A percentile compares a stretch with the other conserved stretches of the same genome.
Evolutionary conservation across 2,329 filamentous ascomycete species (phyloP).

Genomic region (Diaporthe amygdali): DNA sequence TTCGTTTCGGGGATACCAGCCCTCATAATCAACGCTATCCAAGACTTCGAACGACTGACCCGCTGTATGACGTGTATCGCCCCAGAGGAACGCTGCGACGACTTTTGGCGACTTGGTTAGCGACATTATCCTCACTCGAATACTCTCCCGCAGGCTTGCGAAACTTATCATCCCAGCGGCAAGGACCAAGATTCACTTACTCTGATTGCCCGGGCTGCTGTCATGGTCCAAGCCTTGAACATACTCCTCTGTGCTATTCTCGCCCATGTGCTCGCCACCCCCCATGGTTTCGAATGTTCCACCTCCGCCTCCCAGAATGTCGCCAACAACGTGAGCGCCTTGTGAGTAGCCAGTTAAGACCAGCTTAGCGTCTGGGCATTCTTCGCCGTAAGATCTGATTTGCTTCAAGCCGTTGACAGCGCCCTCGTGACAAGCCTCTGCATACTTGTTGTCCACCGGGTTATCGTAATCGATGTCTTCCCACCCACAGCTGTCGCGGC

Average conservation of each 20-base stretch:
- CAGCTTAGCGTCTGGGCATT: conserved; percentile 7
- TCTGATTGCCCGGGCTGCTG: not conserved
- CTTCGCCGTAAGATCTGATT: conserved; percentile 2
- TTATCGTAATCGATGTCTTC: conserved; percentile 9
- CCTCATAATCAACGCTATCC: not conserved
- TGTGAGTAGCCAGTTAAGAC: conserved; percentile 12
- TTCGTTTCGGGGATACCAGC: conserved; percentile 12
- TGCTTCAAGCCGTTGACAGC: conserved; percentile 1
- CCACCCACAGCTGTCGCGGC: conserved; percentile 9
- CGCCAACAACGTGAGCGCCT: conserved; percentile 9
- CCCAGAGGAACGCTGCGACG: conserved; percentile 13
- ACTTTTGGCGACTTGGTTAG: not conserved
- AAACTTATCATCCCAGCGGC: too few species aligned
- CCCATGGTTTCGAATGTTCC: conserved; percentile 1
- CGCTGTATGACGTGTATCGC: conserved; percentile 11
- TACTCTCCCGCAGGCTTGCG: not conserved
- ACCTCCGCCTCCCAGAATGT: conserved; percentile 9
- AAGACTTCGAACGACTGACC: conserved; percentile 13
- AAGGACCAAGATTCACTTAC: not conserved
- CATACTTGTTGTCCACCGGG: not conserved
- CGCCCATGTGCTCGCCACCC: conserved; percentile 1
- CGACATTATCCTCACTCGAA: not conserved
- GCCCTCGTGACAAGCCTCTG: not conserved
- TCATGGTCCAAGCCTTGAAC: not conserved
- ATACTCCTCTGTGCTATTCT: conserved; percentile 1